phyloP scores from a whole-genome alignment of 305 asterid genomes.

The Rubia balearica region DNA sequence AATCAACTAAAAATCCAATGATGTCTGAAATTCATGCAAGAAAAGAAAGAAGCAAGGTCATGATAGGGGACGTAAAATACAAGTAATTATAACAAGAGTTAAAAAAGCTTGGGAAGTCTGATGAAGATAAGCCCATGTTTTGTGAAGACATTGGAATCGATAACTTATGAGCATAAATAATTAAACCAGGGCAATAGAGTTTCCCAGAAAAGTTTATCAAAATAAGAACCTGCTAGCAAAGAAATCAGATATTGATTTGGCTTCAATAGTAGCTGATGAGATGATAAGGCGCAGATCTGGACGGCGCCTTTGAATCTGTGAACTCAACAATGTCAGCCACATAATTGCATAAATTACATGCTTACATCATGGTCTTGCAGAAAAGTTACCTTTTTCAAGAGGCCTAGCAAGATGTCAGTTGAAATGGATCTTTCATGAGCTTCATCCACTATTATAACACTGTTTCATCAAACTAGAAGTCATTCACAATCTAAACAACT shows the following conservation, averaged over 20 bases:
- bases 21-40: not conserved
- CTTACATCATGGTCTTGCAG: slow-evolving; percentile 1
- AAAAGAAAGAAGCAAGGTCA: not conserved
- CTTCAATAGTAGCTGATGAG: slow-evolving; percentile 96
- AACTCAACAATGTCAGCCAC: slow-evolving; percentile 20
- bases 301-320: slow-evolving; percentile 78
- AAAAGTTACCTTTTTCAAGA: slow-evolving; percentile 72
- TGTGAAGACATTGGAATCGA: not conserved
- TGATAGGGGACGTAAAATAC: not conserved
- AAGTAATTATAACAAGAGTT: not conserved
- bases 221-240: slow-evolving; percentile 57
- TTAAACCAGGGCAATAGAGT: not conserved
- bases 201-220: not conserved
- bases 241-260: slow-evolving; percentile 80
- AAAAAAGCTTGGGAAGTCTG: not conserved
- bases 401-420: slow-evolving; percentile 88
- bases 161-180: not conserved
- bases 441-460: slow-evolving; percentile 98
- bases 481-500: slow-evolving; percentile 2
- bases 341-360: not conserved
- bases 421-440: slow-evolving; percentile 96
- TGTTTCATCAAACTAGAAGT: slow-evolving; percentile 29
- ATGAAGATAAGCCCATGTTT: not conserved
- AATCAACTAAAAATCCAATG: no score
- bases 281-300: slow-evolving; percentile 84